Conservation (phyloP, 75 land plant genomes). For the Cupressus sempervirens region DNA sequence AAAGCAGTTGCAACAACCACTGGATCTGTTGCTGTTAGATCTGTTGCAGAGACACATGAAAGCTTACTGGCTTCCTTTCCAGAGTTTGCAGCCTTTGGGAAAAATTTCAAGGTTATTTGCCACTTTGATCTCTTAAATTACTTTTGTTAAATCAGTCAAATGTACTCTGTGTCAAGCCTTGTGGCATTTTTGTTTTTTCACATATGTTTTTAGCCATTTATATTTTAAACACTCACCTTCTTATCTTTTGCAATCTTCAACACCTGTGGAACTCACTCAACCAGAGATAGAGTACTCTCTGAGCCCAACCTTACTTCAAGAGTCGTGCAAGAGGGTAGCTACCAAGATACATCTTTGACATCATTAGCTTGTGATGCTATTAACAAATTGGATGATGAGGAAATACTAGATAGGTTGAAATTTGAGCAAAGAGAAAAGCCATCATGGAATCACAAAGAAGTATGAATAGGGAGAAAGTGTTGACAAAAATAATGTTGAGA, state of each 20-base stretch:
- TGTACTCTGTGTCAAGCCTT: background rate
- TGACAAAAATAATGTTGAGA: background rate
- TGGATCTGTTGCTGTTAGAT: conserved; percentile 34
- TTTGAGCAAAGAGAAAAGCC: background rate
- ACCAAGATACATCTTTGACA: background rate
- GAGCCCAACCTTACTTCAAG: background rate
- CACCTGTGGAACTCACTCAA: conserved; percentile 92
- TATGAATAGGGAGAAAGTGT: background rate
- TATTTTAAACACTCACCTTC: background rate
- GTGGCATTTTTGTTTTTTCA: background rate
- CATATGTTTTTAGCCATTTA: background rate
- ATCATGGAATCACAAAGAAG: background rate
- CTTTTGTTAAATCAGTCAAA: background rate
- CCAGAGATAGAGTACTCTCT: conserved; percentile 85
- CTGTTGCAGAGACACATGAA: conserved; percentile 72
- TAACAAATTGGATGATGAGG: background rate
- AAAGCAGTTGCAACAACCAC: conserved; percentile 68
- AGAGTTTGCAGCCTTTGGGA: conserved; percentile 83
- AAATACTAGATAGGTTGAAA: conserved; percentile 4
- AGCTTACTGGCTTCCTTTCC: conserved; percentile 71
- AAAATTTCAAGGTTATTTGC: conserved; percentile 80
- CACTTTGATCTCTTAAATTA: background rate
- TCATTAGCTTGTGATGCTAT: background rate
- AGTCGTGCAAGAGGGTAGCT: background rate
- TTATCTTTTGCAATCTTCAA: conserved; percentile 67